A percentile compares a stretch with the other conserved stretches of the same genome.
These are phyloP conservation scores for Gossypium anomalum DNA, from an alignment of 345 rosid genomes.

Conservation along the genomic window DNA sequence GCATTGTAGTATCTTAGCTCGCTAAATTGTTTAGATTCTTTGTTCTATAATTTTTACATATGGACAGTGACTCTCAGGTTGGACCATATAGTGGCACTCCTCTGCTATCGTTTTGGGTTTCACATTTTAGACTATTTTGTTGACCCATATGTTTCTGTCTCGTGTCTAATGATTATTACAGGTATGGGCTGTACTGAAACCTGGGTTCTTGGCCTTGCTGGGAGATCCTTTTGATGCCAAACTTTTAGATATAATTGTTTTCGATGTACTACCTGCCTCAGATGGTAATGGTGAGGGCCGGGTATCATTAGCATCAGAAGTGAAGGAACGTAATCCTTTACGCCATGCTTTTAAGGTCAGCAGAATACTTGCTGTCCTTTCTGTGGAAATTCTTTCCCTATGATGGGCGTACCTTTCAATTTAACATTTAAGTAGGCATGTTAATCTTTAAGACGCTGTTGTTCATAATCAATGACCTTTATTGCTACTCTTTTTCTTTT, in stretches of 20 bases:
- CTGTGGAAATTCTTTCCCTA: background rate
- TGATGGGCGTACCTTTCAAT: background rate
- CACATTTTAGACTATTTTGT: background rate
- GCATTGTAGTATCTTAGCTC: background rate
- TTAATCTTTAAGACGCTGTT: background rate
- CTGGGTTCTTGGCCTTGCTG: conserved; percentile 89
- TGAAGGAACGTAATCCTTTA: conserved; percentile 85
- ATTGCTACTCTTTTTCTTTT: background rate
- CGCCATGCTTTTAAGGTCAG: conserved; percentile 90
- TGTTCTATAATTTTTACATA: background rate
- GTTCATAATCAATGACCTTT: background rate
- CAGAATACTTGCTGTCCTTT: conserved; percentile 1
- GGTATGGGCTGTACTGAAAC: conserved; percentile 99
- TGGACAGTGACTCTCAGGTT: background rate
- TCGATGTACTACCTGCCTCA: conserved; percentile 85
- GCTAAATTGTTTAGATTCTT: background rate
- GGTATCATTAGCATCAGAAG: conserved; percentile 74
- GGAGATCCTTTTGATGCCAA: conserved; percentile 82
- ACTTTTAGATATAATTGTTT: conserved; percentile 83
- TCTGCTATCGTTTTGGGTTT: conserved; percentile 2
- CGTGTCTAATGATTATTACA: conserved; percentile 27
- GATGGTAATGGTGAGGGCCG: conserved; percentile 80
- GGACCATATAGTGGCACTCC: background rate
- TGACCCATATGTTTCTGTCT: background rate
- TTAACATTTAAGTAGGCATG: background rate